Conservation (phyloP, 176 grass and related monocot genomes). For the Miscanthus lutarioriparius region DNA sequence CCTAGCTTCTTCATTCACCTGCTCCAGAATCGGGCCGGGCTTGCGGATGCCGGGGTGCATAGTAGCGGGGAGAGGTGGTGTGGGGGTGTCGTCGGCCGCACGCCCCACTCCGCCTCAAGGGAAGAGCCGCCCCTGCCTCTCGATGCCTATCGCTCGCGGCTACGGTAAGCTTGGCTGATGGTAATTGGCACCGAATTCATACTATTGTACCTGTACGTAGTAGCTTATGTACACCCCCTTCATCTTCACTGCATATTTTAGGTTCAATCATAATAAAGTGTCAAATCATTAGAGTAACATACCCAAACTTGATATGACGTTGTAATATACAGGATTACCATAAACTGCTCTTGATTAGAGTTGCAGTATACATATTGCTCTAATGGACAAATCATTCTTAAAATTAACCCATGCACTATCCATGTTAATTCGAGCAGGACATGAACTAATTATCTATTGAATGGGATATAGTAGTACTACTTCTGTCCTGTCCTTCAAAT, state of each 20-base stretch:
- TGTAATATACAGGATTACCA: background rate
- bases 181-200: background rate
- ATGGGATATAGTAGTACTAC: background rate
- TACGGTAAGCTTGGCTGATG: constrained; percentile 14
- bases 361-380: background rate
- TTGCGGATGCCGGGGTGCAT: background rate
- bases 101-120: background rate
- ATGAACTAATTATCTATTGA: background rate
- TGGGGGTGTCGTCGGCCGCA: background rate
- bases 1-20: background rate
- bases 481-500: no score
- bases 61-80: background rate
- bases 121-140: background rate
- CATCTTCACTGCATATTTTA: background rate
- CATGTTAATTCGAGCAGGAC: background rate
- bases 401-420: background rate
- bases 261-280: background rate
- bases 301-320: background rate
- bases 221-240: background rate
- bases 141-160: background rate
- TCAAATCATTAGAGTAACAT: background rate
- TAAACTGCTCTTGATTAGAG: background rate
- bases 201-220: background rate
- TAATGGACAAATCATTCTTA: background rate
- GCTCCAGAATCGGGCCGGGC: background rate